Percentiles rank a stretch among this genome's conserved stretches.
phyloP scores from a whole-genome alignment of 768 basidiomycete species.

The Pleurotus giganteus region DNA sequence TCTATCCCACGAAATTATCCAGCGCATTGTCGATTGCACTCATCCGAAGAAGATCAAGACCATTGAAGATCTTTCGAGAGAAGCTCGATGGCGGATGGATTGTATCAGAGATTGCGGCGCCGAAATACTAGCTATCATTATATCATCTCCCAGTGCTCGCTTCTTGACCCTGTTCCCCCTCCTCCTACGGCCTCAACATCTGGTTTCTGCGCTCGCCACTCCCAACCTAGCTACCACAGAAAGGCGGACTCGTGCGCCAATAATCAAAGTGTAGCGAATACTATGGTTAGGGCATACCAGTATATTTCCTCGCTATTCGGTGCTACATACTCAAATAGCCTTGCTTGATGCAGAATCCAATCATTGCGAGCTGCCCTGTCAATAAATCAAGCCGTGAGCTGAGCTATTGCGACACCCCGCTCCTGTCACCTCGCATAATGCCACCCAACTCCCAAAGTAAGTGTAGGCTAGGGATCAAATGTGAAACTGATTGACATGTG shows the following conservation, averaged over 20 bases:
- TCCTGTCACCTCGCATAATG: background rate
- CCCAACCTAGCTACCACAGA: too few species aligned
- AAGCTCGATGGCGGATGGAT: conserved; percentile 9
- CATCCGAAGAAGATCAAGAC: conserved; percentile 9
- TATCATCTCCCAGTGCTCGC: background rate
- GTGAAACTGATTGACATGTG: background rate
- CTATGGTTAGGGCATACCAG: conserved; percentile 10
- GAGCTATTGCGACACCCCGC: background rate
- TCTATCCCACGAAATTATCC: conserved; percentile 6
- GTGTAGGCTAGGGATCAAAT: background rate
- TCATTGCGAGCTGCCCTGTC: background rate
- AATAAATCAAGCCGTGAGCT: conserved; percentile 2
- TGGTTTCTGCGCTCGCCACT: background rate
- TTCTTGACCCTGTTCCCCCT: background rate
- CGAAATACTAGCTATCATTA: conserved; percentile 4
- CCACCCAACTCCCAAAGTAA: background rate
- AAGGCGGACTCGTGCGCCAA: too few species aligned
- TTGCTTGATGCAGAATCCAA: background rate
- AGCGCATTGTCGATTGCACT: conserved; percentile 14
- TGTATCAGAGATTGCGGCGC: background rate
- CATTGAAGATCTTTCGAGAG: conserved; percentile 9
- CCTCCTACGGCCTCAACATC: background rate
- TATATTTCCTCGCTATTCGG: conserved; percentile 1
- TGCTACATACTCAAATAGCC: background rate
- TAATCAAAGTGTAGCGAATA: too few species aligned